Conservation (phyloP, 108 stramenopile genomes). For the Parietichytrium sp. region DNA sequence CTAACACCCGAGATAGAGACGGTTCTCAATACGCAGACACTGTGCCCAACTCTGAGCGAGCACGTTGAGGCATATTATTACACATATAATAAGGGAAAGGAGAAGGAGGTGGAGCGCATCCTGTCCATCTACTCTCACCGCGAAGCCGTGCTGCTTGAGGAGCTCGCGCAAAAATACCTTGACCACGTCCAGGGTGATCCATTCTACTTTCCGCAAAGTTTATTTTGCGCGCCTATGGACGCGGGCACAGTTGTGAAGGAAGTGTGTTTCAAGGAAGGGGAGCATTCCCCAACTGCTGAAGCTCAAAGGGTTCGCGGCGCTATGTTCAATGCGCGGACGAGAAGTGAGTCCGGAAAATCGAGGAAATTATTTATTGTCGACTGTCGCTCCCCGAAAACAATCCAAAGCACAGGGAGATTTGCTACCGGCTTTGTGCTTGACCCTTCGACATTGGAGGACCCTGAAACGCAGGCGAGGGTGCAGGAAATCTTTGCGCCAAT, state of each 20-base stretch:
- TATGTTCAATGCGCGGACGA: no score
- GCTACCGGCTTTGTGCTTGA: not conserved
- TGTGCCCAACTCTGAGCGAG: not conserved
- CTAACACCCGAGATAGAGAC: slow-evolving; percentile 16
- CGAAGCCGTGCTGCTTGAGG: slow-evolving; percentile 6
- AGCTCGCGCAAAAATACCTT: not conserved
- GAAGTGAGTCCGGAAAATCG: not conserved
- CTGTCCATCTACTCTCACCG: slow-evolving; percentile 20
- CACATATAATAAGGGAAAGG: slow-evolving; percentile 12
- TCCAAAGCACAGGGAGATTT: slow-evolving; percentile 8
- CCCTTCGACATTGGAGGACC: not conserved
- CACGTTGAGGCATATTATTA: slow-evolving; percentile 14
- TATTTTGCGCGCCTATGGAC: not conserved
- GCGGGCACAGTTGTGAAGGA: not conserved
- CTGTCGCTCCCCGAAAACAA: not conserved
- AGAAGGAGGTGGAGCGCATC: not conserved
- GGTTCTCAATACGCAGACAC: not conserved
- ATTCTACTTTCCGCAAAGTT: not conserved
- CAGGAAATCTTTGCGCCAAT: slow-evolving; percentile 10
- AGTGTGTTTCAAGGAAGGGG: not conserved
- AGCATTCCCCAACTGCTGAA: no score
- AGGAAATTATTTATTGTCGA: slow-evolving; percentile 10
- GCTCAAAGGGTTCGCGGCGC: no score
- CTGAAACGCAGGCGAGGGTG: not conserved
- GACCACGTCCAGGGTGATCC: not conserved